Base-by-base conservation (phyloP, 140 eudicot species). In the Ambrosia hybrid region DNA sequence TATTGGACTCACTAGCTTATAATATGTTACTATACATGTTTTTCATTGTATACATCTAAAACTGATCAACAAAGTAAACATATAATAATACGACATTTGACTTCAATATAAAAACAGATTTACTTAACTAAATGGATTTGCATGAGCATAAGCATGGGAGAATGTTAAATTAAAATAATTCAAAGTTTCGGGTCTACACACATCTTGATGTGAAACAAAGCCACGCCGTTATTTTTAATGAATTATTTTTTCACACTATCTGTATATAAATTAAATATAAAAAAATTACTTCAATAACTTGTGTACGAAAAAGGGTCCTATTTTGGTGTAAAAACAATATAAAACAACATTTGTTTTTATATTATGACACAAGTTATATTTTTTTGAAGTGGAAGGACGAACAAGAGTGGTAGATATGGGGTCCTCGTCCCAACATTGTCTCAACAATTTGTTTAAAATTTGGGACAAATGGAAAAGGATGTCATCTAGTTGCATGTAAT, bases 201-300 rank as follows among this genome's bases (percentile, higher is more conserved):
- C 68, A 67, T 75, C 49, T 75, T 75, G 79, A 75, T 68, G 79
- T 75, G 79, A 75, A 56, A 75, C 46, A 75, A 41, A 67, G 74
- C 79, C 79, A 75, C 79, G 79, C 79, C 79, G 74, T 75, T 67
- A 67, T 75, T 66, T 66, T 67, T 57, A 57, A 57, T 26, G 30
- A 57, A 57, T 57, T 57, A 21, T 57, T 17, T 57, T 43, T 16
- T 16, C 12, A 57, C 12, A 16, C 30, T 57, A 21, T 57, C 37
- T 26, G 11, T 8, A 57, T 57, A 21, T 3, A 57, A 7, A 57
- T 6, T 57, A 21, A 15, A 53, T 16, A 57, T 57, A 6, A 57
- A 21, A 57, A 21, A 21, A 17, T 57, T 57, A 11, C 63, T 17
- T 57, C 17, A 57, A 21, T 26, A 57, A 57, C 38, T 21, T 9